Evolutionary conservation across 2,329 filamentous ascomycete species (phyloP), one percentile per base, ranked within the genome.

Genomic region (Juglanconis juglandina): DNA sequence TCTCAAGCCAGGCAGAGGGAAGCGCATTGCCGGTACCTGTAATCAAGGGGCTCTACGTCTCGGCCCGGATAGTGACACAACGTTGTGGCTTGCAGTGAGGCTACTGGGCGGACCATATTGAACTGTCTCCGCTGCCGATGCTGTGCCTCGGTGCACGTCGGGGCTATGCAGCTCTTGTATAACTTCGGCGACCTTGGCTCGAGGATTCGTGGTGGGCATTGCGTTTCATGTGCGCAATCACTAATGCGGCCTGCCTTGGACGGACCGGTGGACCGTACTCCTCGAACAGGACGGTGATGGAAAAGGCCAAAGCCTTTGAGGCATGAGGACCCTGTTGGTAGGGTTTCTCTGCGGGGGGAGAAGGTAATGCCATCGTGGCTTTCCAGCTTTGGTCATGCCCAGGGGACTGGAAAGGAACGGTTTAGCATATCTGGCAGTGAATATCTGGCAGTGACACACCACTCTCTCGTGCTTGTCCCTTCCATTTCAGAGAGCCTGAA

Each of bases 171-270:
- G 41, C 41, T 42, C n/a, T 5, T 14, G 41, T 42, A 42, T 42
- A 13, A 42, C 41, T 13, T 13, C 5, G 11, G 41, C 24, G 24
- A 24, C 24, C 24, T 24, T 24, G 44, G 34, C 24, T 46, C 33
- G n/a, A 30, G 14, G 48, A 13, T 24, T 50, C 33, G 55, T 58
- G 48, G 47, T 52, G 56, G 37, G 47, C 24, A 33, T 5, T 10
- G 11, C 50, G 57, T 59, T 59, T 59, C 57, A 51, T 42, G 33
- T 54, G 34, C 42, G 32, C 32, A 6, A 13, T 48, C 53, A 34
- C 14, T 34, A 42, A 51, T 32, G 39, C 24, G 11, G 24, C 4
- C 24, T 34, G 48, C 46, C 53, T 42, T 32, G 14, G 13, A 32
- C 11, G 13, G 44, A 4, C 13, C 33, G 9, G n/a, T 24, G 17